These are phyloP conservation scores for Pharnaceum exiguum DNA, from an alignment of 148 eudicot species.

Conservation along the genomic window DNA sequence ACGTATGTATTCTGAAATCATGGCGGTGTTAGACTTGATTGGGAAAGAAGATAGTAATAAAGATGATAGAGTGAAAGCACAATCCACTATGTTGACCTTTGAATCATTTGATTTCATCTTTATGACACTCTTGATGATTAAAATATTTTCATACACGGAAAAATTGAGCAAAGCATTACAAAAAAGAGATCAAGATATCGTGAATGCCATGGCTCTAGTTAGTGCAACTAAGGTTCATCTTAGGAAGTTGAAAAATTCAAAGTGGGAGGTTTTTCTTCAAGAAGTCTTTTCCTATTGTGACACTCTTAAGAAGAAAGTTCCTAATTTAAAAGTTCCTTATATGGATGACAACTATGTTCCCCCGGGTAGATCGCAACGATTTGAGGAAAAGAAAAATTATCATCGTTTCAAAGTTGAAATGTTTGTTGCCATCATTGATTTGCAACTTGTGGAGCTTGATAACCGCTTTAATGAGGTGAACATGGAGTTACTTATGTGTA, in stretches of 20 bases:
- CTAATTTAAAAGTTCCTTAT: too few relatives aligned
- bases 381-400: too few relatives aligned
- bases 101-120: not conserved
- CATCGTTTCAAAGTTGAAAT: not conserved
- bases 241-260: not conserved
- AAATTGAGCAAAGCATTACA: not conserved
- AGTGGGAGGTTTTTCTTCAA: too few relatives aligned
- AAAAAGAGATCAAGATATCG: not conserved
- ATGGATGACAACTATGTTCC: too few relatives aligned
- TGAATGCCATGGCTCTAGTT: not conserved
- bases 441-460: constrained; percentile 1
- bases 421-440: not conserved
- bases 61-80: not conserved
- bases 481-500: not conserved
- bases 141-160: not conserved
- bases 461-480: not conserved
- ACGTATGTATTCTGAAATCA: not conserved
- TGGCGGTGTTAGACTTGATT: not conserved
- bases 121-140: not conserved
- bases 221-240: not conserved
- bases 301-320: constrained; percentile 62
- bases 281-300: constrained; percentile 72
- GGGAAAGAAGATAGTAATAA: not conserved
- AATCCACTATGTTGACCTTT: not conserved
- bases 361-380: too few relatives aligned